Conservation (phyloP, 78 protist genomes). For the Dictyostelium brefeldianum region DNA sequence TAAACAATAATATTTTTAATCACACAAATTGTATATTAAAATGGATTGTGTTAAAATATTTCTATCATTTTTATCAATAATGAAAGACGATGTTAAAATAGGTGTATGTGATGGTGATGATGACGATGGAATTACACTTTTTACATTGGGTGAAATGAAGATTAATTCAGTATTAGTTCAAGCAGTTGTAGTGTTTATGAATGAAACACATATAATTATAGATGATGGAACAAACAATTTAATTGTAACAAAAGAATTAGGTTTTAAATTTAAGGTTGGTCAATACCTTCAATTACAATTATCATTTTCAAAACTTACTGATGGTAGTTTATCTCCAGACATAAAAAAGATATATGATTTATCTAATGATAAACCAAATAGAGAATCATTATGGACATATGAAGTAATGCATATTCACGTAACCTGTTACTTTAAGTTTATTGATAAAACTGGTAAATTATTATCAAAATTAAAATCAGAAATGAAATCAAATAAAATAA, state of each 20-base stretch:
- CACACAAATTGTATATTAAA: too few species aligned
- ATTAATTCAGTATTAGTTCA: not conserved
- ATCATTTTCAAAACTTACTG: not conserved
- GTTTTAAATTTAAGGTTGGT: not conserved
- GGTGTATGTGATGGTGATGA: too few species aligned
- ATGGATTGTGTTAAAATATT: not conserved
- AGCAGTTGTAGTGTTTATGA: not conserved
- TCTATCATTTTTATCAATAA: not conserved
- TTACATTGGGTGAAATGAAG: not conserved
- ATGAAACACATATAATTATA: not conserved
- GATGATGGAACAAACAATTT: not conserved
- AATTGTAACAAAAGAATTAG: not conserved
- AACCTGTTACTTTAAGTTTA: not conserved
- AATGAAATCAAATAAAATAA: too few species aligned
- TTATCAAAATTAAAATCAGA: not conserved
- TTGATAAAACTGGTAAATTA: not conserved
- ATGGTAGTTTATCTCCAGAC: not conserved
- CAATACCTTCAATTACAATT: not conserved
- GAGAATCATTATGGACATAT: conserved; percentile 5
- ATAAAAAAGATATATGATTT: not conserved
- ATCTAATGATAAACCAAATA: not conserved
- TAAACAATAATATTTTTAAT: too few species aligned
- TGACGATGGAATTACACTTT: not conserved
- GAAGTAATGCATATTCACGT: not conserved
- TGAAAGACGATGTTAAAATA: not conserved